phyloP scores from a whole-genome alignment of 345 rosid species.

The Populus ilicifolia region DNA sequence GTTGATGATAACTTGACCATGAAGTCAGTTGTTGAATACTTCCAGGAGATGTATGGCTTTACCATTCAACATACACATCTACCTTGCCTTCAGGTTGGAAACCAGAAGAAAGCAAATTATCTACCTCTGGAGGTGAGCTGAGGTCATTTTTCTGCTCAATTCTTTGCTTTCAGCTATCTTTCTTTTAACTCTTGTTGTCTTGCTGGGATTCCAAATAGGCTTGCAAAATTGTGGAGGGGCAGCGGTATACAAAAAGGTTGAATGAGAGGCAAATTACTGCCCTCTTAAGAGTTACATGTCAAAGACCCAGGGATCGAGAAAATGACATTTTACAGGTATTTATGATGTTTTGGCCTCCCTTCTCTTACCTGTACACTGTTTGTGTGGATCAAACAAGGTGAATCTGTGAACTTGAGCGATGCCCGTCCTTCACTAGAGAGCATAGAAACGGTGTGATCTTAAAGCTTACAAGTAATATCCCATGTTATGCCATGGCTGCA shows the following conservation, averaged over 20 bases:
- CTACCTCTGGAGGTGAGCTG: slow-evolving; percentile 92
- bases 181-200: background rate
- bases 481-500: background rate
- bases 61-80: slow-evolving; percentile 85
- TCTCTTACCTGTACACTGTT: background rate
- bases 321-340: slow-evolving; percentile 70
- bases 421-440: background rate
- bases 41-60: slow-evolving; percentile 98
- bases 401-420: background rate
- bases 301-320: slow-evolving; percentile 92
- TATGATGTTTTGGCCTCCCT: background rate
- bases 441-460: background rate
- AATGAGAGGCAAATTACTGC: slow-evolving; percentile 95
- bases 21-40: slow-evolving; percentile 97
- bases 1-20: slow-evolving; percentile 88
- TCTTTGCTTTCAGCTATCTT: background rate
- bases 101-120: slow-evolving; percentile 94
- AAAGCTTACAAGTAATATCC: background rate
- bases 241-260: slow-evolving; percentile 82
- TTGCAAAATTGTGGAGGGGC: slow-evolving; percentile 98
- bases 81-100: slow-evolving; percentile 99
- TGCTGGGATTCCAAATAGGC: slow-evolving; percentile 44
- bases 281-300: slow-evolving; percentile 89
- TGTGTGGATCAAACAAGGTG: background rate
- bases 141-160: background rate